Base-by-base conservation (phyloP, 2,329 filamentous ascomycete genomes). In the Cladophialophora immunda region DNA sequence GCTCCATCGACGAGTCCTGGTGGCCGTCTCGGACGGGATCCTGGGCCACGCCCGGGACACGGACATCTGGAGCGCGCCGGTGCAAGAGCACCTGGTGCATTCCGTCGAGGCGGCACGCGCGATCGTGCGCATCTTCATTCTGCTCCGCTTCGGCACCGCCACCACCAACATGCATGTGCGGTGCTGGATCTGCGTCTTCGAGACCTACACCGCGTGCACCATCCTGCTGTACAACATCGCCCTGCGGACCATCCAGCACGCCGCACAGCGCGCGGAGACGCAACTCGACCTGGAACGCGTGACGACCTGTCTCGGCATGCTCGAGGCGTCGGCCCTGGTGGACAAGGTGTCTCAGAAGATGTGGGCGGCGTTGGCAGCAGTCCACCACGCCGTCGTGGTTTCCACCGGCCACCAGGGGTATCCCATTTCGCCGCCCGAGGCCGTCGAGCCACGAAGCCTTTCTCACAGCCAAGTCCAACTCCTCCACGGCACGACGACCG, bases 141-240 rank as follows among this genome's bases (percentile, higher is more conserved):
- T 50, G 8, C 45, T 50, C 22, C 45, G 45, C 45, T 50, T 50
- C 45, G 45, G 45, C 45, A 50, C 45, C 19, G 45, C 45, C 9
- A 50, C 45, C 3, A 50, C 45, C 25, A 50, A 50, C 5, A 50
- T 50, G 45, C 45, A 50, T 22, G 45, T 50, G 4, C 45, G 45
- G 22, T 50, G 45, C 27, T 50, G 45, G 45, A 50, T 50, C 19
- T 50, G 45, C 22, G 22, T 50, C 22, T 50, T 50, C 3, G 45
- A 50, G 27, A 50, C 19, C 19, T 50, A 50, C 45, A 50, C 45
- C 25, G 45, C 45, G 13, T 50, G 45, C 45, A 50, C 45, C 19
- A 50, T 50, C 15, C 45, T 50, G 13, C 19, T 50, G 7, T 50
- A 50, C 45, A 50, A 50, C 5, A 50, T 50, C 22, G 22, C 45